phyloP scores from a whole-genome alignment of 495 filamentous ascomycete species.

The Aspergillus wentii region DNA sequence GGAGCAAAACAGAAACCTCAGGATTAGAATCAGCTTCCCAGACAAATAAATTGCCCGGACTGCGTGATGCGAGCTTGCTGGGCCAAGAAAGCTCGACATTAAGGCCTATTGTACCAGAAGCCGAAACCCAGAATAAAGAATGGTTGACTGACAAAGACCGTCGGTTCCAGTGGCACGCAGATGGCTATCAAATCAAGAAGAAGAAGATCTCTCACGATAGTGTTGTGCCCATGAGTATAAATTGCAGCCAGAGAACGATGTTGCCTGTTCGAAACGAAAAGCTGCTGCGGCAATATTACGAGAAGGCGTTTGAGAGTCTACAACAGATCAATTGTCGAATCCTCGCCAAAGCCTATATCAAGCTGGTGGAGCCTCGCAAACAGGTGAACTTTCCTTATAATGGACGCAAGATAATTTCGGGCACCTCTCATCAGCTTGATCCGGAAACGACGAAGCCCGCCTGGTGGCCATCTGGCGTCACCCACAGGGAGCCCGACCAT shows the following conservation, averaged over 20 bases:
- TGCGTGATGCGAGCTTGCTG: too few relatives aligned
- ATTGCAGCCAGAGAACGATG: constrained; percentile 25
- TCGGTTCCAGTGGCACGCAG: constrained; percentile 4
- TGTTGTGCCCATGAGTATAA: constrained; percentile 22
- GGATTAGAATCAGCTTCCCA: too few relatives aligned
- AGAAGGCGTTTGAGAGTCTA: constrained; percentile 56
- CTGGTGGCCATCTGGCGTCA: constrained; percentile 71
- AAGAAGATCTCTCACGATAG: constrained; percentile 22
- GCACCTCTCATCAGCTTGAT: constrained; percentile 28
- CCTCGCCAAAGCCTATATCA: constrained; percentile 75
- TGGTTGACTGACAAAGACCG: too few relatives aligned
- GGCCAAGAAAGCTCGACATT: too few relatives aligned
- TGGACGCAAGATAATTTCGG: constrained; percentile 39
- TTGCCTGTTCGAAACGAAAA: constrained; percentile 50
- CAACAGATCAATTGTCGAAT: constrained; percentile 67
- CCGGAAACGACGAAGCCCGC: constrained; percentile 49
- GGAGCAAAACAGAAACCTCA: too few relatives aligned
- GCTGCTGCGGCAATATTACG: constrained; percentile 55
- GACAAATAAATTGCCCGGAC: too few relatives aligned
- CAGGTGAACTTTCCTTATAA: constrained; percentile 79
- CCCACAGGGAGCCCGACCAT: constrained; percentile 78
- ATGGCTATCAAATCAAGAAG: constrained; percentile 12
- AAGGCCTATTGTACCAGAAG: too few relatives aligned
- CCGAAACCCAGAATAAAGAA: too few relatives aligned
- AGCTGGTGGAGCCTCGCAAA: constrained; percentile 77